Conservation (phyloP, 306 rosid species). For the Dicorynia guianensis region DNA sequence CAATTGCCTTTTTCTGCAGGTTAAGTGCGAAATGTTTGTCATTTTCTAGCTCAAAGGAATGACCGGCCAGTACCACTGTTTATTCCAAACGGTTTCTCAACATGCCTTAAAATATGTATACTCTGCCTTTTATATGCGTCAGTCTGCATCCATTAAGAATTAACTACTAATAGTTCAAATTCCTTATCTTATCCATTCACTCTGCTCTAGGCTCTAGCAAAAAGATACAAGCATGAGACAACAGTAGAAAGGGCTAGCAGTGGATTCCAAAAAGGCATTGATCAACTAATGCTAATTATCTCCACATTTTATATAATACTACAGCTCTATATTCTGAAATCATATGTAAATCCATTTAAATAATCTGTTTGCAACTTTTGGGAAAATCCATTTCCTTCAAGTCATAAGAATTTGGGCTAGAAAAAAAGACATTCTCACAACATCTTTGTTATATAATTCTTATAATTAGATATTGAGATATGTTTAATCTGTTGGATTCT, state of each 20-base stretch:
- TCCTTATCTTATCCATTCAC: conserved; percentile 15
- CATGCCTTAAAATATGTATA: not conserved
- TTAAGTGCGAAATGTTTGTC: conserved; percentile 55
- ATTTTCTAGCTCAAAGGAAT: conserved; percentile 50
- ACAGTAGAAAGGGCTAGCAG: not conserved
- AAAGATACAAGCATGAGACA: not conserved
- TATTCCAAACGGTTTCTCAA: conserved; percentile 35
- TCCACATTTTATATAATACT: not conserved
- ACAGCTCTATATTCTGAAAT: not conserved
- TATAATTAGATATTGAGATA: too few species aligned
- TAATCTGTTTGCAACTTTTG: too few species aligned
- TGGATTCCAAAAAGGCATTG: not conserved
- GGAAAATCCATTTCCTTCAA: too few species aligned
- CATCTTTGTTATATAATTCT: too few species aligned
- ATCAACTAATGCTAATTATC: not conserved
- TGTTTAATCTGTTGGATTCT: too few species aligned
- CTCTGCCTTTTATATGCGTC: not conserved
- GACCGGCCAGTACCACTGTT: conserved; percentile 43
- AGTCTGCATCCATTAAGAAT: not conserved
- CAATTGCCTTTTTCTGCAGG: conserved; percentile 36
- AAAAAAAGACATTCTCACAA: too few species aligned
- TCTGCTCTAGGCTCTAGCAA: not conserved
- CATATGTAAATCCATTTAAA: too few species aligned
- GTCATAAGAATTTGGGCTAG: too few species aligned
- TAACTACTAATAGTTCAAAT: conserved; percentile 1